Evolutionary conservation across 371 early-diverging fungal genomes (phyloP).

Genomic region (Mucor mucedo): DNA sequence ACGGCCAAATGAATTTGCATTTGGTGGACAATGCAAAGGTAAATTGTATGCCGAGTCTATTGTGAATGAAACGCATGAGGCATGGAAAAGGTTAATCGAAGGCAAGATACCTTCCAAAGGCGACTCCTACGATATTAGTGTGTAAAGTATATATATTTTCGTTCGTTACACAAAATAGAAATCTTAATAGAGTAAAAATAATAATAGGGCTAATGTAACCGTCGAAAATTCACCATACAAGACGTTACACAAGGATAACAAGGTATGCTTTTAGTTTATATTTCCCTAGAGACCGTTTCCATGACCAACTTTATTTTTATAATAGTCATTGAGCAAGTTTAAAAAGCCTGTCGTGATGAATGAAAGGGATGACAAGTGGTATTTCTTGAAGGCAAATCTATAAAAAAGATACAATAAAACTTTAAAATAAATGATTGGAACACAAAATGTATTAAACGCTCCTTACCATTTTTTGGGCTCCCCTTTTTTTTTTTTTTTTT

Average conservation of each 20-base stretch:
- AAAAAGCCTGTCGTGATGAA: conserved; percentile 2
- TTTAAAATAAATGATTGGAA: conserved; percentile 17
- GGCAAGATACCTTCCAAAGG: conserved; percentile 48
- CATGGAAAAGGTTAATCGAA: conserved; percentile 60
- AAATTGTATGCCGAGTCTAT: conserved; percentile 63
- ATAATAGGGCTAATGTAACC: conserved; percentile 40
- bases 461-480: conserved; percentile 11
- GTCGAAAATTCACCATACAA: conserved; percentile 38
- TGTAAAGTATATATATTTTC: conserved; percentile 24
- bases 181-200: not conserved
- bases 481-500: conserved; percentile 16
- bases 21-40: conserved; percentile 90
- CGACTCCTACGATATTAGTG: conserved; percentile 39
- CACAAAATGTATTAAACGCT: conserved; percentile 17
- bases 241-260: conserved; percentile 25
- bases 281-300: too few relatives aligned
- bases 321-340: not conserved
- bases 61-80: conserved; percentile 60
- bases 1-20: conserved; percentile 98
- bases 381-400: conserved; percentile 36
- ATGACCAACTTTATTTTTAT: too few relatives aligned
- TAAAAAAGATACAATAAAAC: conserved; percentile 4
- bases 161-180: not conserved
- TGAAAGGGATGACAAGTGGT: conserved; percentile 43
- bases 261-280: conserved; percentile 13